Percentiles rank a stretch among this genome's conserved stretches.
These are phyloP conservation scores for Flagelloscypha sp. DNA, from an alignment of 768 basidiomycete genomes.

Conservation along the genomic window DNA sequence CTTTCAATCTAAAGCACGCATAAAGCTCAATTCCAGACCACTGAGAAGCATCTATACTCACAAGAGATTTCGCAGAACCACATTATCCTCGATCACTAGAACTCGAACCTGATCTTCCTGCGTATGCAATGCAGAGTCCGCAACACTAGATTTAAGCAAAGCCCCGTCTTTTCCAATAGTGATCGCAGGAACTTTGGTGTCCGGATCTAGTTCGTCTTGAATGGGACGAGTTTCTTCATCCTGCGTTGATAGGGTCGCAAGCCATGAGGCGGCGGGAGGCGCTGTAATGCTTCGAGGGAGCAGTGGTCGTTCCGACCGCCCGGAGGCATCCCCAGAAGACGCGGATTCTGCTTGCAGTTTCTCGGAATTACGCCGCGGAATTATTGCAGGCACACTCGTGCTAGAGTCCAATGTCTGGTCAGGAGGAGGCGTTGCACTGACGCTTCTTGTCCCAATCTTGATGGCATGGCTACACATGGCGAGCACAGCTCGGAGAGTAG, in stretches of 20 bases:
- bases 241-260: too few species aligned
- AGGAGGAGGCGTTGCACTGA: slow-evolving; percentile 20
- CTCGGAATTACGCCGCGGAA: slow-evolving; percentile 41
- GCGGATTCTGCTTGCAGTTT: slow-evolving; percentile 20
- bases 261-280: slow-evolving; percentile 28
- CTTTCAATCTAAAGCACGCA: slow-evolving; percentile 31
- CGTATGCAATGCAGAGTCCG: slow-evolving; percentile 37
- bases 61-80: slow-evolving; percentile 75
- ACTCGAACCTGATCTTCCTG: slow-evolving; percentile 48
- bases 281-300: slow-evolving; percentile 48
- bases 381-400: slow-evolving; percentile 11
- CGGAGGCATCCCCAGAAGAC: slow-evolving; percentile 2
- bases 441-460: slow-evolving; percentile 32
- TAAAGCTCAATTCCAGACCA: slow-evolving; percentile 5
- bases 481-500: slow-evolving; percentile 56
- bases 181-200: slow-evolving; percentile 34
- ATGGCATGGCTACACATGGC: slow-evolving; percentile 54
- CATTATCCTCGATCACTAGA: slow-evolving; percentile 87
- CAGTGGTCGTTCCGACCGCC: slow-evolving; percentile 31
- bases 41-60: slow-evolving; percentile 32
- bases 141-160: slow-evolving; percentile 59
- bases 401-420: background rate
- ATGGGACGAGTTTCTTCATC: slow-evolving; percentile 20
- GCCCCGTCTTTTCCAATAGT: slow-evolving; percentile 54
- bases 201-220: slow-evolving; percentile 13